Conservation (phyloP, 2,329 filamentous ascomycete species). For the Cryoendolithus antarcticus region DNA sequence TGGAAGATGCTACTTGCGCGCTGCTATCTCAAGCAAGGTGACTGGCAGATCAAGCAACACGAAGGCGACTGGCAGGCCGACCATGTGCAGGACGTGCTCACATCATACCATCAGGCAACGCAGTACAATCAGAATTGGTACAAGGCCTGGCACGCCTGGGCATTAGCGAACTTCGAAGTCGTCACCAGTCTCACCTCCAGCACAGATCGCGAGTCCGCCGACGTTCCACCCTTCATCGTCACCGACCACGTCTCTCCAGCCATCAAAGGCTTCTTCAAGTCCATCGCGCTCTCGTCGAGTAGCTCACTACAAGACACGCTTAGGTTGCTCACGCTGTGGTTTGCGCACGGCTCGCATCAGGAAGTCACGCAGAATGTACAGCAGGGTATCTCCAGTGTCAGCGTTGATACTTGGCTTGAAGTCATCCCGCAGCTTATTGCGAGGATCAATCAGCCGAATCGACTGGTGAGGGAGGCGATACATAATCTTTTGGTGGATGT, state of each 20-base stretch:
- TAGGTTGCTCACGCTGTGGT: conserved; percentile 87
- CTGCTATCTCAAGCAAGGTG: conserved; percentile 89
- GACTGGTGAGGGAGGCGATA: conserved; percentile 75
- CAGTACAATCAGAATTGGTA: conserved; percentile 93
- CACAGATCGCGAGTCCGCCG: conserved; percentile 39
- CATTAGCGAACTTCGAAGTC: conserved; percentile 94
- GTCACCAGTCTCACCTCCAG: conserved; percentile 67
- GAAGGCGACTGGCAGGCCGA: conserved; percentile 81
- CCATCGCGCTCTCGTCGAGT: conserved; percentile 78
- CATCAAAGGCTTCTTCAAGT: conserved; percentile 93
- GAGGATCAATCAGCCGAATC: conserved; percentile 90
- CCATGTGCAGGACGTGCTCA: conserved; percentile 74
- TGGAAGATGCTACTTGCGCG: conserved; percentile 69
- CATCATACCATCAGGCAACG: conserved; percentile 85
- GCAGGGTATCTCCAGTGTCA: conserved; percentile 83
- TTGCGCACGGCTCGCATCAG: conserved; percentile 74
- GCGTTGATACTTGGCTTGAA: conserved; percentile 95
- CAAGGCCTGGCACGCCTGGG: conserved; percentile 99
- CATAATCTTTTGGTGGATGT: conserved; percentile 88
- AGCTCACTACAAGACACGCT: conserved; percentile 95
- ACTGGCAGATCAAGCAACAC: conserved; percentile 83
- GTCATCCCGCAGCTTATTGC: conserved; percentile 97
- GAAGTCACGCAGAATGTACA: conserved; percentile 83
- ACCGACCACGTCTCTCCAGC: conserved; percentile 87
- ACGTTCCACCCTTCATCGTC: conserved; percentile 55